Base-by-base conservation (phyloP, 495 filamentous ascomycete species). In the Talaromyces nanjingensis region DNA sequence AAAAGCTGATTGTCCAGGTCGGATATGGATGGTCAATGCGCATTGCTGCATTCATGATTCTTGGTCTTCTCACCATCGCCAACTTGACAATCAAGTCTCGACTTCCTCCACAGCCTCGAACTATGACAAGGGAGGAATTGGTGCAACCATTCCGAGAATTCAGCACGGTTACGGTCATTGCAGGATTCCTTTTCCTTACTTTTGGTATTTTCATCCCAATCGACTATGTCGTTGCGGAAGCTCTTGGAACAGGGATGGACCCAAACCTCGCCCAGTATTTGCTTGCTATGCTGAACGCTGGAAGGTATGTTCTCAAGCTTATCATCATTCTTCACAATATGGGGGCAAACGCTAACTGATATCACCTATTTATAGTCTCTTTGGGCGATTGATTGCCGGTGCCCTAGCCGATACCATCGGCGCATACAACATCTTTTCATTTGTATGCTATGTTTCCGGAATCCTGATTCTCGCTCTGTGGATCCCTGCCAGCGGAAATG, bases 21-120 rank as follows among this genome's bases (percentile, higher is more conserved):
- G 90, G 88, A 4, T 93, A 89, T 65, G 74, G 76, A 1, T 94
- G 91, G 91, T 79, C 90, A 1, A 86, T 94, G 77, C 85, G 90
- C 18, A 81, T 81, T 34, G 74, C 79, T 33, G 89, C 86, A 11
- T 91, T 93, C 67, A 69, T 92, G 59, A 85, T 92, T 63, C 80
- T 92, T 1, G 64, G 22, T 33, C 76, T 92, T 66, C 80, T 91
- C 52, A 68, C 76, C 52, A 77, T 92, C 65, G 79, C 84, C 25
- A 90, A 86, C 68, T 57, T 88, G 16, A 87, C 88, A 0, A 76
- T 93, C 25, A 84, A 79, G 60, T 87, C 87, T 12, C 82, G 89
- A 29, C 72, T 91, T 14, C 81, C 82, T 11, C 88, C 86, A 6
- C 73, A 70, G 12, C 82, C 79, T 33, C 83, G 79, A 58, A 77